These are phyloP conservation scores for Passalora sequoiae DNA, from an alignment of 2,329 filamentous ascomycete species.

Conservation along the genomic window DNA sequence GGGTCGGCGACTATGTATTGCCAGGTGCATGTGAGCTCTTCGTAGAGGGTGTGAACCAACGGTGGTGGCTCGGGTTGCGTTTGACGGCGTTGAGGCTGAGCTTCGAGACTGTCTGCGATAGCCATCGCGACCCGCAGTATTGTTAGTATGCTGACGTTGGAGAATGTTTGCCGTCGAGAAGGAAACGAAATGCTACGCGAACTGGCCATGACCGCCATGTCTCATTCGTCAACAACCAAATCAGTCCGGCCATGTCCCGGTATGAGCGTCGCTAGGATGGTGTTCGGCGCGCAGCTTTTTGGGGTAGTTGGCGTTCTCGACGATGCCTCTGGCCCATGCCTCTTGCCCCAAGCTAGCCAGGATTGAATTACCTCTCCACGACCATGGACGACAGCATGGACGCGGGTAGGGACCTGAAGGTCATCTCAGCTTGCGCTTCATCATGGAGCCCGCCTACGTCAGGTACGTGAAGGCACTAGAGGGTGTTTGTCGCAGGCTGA, in stretches of 20 bases:
- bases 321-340: neutral
- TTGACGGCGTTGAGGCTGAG: neutral
- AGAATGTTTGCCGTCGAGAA: too few relatives aligned
- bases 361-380: neutral
- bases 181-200: neutral
- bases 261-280: neutral
- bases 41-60: conserved; percentile 32
- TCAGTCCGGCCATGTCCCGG: conserved; percentile 1
- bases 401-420: neutral
- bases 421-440: neutral
- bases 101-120: neutral
- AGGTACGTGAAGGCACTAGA: too few relatives aligned
- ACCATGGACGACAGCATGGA: too few relatives aligned
- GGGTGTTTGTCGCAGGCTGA: neutral
- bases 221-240: neutral
- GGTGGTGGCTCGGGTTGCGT: conserved; percentile 14
- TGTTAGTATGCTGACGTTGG: too few relatives aligned
- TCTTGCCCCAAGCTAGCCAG: neutral
- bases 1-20: conserved; percentile 58
- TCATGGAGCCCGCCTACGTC: neutral
- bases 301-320: neutral
- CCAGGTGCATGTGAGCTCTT: conserved; percentile 50
- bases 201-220: neutral
- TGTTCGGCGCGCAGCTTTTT: neutral
- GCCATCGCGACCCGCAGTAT: neutral